Percentiles rank a stretch among this genome's conserved stretches.
Conservation (phyloP, 495 filamentous ascomycete species). For the Talaromyces thailandensis region DNA sequence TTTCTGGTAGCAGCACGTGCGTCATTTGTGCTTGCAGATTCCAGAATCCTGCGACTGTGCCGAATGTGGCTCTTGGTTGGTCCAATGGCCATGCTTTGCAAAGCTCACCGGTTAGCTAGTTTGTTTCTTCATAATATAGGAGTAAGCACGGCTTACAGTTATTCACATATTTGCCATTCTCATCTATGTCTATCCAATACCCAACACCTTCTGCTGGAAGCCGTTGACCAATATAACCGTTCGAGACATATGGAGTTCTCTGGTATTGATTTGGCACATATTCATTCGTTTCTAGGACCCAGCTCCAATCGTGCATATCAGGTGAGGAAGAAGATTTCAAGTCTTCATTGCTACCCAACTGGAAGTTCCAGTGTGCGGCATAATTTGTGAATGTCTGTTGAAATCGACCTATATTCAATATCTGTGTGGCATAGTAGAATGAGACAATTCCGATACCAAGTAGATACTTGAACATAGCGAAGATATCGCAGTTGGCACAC, state of each 20-base stretch:
- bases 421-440: neutral
- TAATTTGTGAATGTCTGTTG: neutral
- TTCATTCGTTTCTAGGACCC: neutral
- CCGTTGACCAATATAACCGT: neutral
- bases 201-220: neutral
- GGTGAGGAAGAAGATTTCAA: neutral
- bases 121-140: neutral
- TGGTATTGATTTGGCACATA: neutral
- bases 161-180: neutral
- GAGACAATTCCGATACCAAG: neutral
- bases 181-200: neutral
- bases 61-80: slow-evolving; percentile 4
- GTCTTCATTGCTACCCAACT: neutral
- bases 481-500: neutral
- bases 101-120: neutral
- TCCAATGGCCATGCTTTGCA: slow-evolving; percentile 5
- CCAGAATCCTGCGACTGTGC: slow-evolving; percentile 6
- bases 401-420: neutral
- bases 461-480: neutral
- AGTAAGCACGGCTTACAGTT: neutral
- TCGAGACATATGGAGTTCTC: neutral
- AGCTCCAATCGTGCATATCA: neutral
- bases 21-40: slow-evolving; percentile 1
- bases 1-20: neutral
- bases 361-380: neutral